Percentiles rank a stretch among this genome's conserved stretches.
phyloP scores from a whole-genome alignment of 805 yeast species.

The Ogataea paradorogensis region DNA sequence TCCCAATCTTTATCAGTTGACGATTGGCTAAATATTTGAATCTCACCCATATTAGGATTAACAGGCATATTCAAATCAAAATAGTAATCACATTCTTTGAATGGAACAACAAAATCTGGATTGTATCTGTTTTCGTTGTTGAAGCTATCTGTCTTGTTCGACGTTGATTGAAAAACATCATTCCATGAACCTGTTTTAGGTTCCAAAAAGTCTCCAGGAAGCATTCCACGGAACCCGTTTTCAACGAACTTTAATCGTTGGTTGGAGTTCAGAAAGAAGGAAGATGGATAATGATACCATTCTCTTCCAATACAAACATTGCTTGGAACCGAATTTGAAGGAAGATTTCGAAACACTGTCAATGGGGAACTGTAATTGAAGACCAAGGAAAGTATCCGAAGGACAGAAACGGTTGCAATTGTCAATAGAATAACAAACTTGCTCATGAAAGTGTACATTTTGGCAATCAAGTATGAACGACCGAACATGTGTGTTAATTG shows the following conservation, averaged over 20 bases:
- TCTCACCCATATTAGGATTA: slow-evolving; percentile 45
- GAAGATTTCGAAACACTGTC: slow-evolving; percentile 47
- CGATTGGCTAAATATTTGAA: slow-evolving; percentile 21
- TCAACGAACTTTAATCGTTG: slow-evolving; percentile 64
- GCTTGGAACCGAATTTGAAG: slow-evolving; percentile 24
- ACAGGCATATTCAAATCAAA: slow-evolving; percentile 59
- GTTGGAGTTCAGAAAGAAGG: slow-evolving; percentile 70
- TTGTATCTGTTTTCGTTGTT: slow-evolving; percentile 73
- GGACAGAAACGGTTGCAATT: slow-evolving; percentile 35
- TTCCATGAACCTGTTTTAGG: slow-evolving; percentile 20
- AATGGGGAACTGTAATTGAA: slow-evolving; percentile 75
- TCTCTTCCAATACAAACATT: slow-evolving; percentile 91
- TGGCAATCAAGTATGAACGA: slow-evolving; percentile 12
- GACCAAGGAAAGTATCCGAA: slow-evolving; percentile 59
- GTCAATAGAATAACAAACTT: slow-evolving; percentile 12
- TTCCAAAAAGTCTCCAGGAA: slow-evolving; percentile 82
- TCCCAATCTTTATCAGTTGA: slow-evolving; percentile 41
- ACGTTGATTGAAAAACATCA: slow-evolving; percentile 35
- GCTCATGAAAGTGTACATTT: slow-evolving; percentile 6
- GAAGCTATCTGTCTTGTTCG: slow-evolving; percentile 60
- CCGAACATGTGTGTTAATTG: slow-evolving; percentile 17
- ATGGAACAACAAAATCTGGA: slow-evolving; percentile 47
- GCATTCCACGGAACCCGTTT: slow-evolving; percentile 79
- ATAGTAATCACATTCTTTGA: slow-evolving; percentile 61
- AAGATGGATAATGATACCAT: slow-evolving; percentile 91